Evolutionary conservation across 2,329 filamentous ascomycete species (phyloP).

Genomic region (Trichoderma harzianum): DNA sequence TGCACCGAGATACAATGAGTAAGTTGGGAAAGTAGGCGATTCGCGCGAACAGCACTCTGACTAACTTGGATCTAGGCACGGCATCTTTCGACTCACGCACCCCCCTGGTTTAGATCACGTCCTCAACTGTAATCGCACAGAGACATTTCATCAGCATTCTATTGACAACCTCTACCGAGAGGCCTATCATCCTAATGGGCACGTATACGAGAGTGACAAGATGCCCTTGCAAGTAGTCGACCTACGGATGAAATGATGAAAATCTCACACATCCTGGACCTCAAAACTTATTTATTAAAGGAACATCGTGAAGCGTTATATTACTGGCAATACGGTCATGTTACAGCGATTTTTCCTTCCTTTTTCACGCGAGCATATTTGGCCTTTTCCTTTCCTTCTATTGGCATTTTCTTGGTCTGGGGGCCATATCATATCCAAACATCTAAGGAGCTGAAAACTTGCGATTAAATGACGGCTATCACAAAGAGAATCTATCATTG

Average conservation of each 20-base stretch:
- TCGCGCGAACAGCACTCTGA: background rate
- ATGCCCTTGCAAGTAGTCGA: conserved; percentile 60
- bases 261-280: background rate
- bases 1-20: conserved; percentile 76
- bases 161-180: conserved; percentile 73
- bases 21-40: conserved; percentile 35
- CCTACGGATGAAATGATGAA: conserved; percentile 37
- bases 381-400: background rate
- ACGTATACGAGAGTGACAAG: conserved; percentile 66
- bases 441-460: background rate
- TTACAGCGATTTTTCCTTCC: background rate
- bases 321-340: background rate
- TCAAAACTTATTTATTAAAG: background rate
- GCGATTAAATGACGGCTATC: background rate
- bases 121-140: conserved; percentile 70
- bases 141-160: conserved; percentile 76
- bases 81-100: conserved; percentile 89
- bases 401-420: background rate
- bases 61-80: conserved; percentile 58
- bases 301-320: background rate
- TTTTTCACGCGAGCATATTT: background rate
- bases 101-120: conserved; percentile 88
- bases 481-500: background rate
- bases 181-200: conserved; percentile 62
- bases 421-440: background rate